phyloP scores from a whole-genome alignment of 306 rosid species.

The Clitoria ternatea region DNA sequence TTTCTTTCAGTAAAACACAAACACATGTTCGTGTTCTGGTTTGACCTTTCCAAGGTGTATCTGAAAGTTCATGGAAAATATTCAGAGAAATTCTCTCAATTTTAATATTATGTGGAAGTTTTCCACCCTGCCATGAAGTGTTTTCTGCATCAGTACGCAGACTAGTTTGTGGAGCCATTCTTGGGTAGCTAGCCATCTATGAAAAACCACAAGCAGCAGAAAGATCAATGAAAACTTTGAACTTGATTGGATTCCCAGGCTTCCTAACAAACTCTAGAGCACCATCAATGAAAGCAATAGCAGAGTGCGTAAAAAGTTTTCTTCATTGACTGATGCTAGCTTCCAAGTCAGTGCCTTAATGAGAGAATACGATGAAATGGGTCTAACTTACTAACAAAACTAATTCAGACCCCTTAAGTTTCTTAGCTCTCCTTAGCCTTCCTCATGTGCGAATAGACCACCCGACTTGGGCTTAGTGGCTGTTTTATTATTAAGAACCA shows the following conservation, averaged over 20 bases:
- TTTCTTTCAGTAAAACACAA: neutral
- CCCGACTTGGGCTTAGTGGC: too few relatives aligned
- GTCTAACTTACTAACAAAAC: too few relatives aligned
- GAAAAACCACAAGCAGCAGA: slow-evolving; percentile 36
- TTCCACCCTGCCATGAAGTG: slow-evolving; percentile 39
- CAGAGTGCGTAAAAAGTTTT: slow-evolving; percentile 67
- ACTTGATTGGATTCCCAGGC: slow-evolving; percentile 93
- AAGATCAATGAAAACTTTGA: slow-evolving; percentile 60
- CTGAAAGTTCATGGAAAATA: slow-evolving; percentile 68
- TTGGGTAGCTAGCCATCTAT: slow-evolving; percentile 30
- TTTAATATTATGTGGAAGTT: slow-evolving; percentile 47
- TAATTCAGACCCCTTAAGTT: too few relatives aligned
- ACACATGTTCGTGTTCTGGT: neutral
- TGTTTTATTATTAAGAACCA: too few relatives aligned
- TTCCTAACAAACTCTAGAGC: slow-evolving; percentile 71
- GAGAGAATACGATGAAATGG: too few relatives aligned
- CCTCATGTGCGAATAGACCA: too few relatives aligned
- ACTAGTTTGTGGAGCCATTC: slow-evolving; percentile 39
- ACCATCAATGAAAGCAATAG: slow-evolving; percentile 80
- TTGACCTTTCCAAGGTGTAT: neutral
- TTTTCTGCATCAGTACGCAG: slow-evolving; percentile 29
- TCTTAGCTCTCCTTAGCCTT: too few relatives aligned
- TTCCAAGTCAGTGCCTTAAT: slow-evolving; percentile 60
- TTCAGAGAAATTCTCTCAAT: slow-evolving; percentile 57
- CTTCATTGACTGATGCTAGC: slow-evolving; percentile 49